A percentile compares a stretch with the other conserved stretches of the same genome.
phyloP scores from a whole-genome alignment of 108 stramenopile genomes.

The Skeletonema menzelii region DNA sequence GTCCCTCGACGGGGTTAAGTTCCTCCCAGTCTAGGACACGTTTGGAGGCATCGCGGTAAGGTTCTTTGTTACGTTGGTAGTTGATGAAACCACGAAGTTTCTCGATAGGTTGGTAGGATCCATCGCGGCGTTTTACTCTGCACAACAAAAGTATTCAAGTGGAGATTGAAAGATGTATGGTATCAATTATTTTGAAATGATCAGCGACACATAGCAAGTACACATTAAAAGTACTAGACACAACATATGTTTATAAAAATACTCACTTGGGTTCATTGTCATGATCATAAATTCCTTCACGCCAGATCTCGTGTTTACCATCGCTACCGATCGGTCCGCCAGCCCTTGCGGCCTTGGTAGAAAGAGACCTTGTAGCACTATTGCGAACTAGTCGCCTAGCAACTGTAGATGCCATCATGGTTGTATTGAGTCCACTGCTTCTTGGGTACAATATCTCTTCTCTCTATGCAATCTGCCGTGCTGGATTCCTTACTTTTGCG shows the following conservation, averaged over 20 bases:
- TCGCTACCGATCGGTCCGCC: conserved; percentile 75
- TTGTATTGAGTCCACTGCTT: no score
- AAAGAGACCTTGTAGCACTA: conserved; percentile 23
- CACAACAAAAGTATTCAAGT: not conserved
- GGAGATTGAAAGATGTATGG: not conserved
- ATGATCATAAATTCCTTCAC: conserved; percentile 88
- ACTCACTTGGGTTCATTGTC: conserved; percentile 92
- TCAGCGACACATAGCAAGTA: not conserved
- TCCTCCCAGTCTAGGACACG: conserved; percentile 95
- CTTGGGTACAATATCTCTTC: no score
- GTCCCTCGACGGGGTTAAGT: conserved; percentile 86
- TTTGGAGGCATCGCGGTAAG: conserved; percentile 90
- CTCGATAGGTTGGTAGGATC: conserved; percentile 82
- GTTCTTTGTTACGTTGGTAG: conserved; percentile 96
- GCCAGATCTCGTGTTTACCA: conserved; percentile 91
- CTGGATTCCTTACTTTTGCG: not conserved
- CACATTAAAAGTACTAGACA: not conserved
- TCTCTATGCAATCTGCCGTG: not conserved
- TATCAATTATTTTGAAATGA: not conserved
- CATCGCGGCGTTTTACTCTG: conserved; percentile 92
- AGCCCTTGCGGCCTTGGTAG: conserved; percentile 31
- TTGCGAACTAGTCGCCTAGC: conserved; percentile 11
- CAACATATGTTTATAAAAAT: not conserved
- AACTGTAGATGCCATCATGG: conserved; percentile 25
- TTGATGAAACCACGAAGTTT: conserved; percentile 94